These are phyloP conservation scores for Lachnellula cervina DNA, from an alignment of 2,329 filamentous ascomycete genomes.

Conservation along the genomic window DNA sequence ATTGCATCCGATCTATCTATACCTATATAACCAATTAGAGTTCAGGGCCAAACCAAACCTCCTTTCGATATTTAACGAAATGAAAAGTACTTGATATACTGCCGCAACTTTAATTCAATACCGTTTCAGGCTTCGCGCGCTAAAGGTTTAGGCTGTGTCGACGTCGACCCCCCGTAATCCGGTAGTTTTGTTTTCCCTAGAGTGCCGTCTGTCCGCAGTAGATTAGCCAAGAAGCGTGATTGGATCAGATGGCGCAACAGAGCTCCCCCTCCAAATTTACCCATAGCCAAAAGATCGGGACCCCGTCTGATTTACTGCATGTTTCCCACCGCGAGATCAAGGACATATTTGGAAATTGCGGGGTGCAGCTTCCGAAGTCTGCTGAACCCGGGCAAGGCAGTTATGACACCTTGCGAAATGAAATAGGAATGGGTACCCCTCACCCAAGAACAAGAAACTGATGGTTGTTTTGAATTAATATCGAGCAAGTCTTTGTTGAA, in stretches of 20 bases:
- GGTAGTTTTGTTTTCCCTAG: not conserved
- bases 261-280: too few relatives aligned
- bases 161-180: not conserved
- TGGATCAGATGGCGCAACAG: not conserved
- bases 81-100: too few relatives aligned
- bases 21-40: too few relatives aligned
- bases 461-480: not conserved
- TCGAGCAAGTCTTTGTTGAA: not conserved
- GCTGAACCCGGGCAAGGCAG: too few relatives aligned
- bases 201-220: not conserved
- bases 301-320: not conserved
- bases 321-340: not conserved
- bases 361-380: not conserved
- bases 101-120: too few relatives aligned
- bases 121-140: not conserved
- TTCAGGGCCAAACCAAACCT: too few relatives aligned
- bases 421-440: too few relatives aligned
- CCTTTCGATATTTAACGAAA: too few relatives aligned
- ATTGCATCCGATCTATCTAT: too few relatives aligned
- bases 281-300: not conserved
- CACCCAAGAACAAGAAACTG: too few relatives aligned
- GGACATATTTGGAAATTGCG: not conserved
- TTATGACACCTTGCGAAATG: too few relatives aligned
- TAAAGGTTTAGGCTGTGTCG: not conserved
- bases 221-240: not conserved